Conservation (phyloP, 257 asterid genomes). For the Lithospermum erythrorhizon region DNA sequence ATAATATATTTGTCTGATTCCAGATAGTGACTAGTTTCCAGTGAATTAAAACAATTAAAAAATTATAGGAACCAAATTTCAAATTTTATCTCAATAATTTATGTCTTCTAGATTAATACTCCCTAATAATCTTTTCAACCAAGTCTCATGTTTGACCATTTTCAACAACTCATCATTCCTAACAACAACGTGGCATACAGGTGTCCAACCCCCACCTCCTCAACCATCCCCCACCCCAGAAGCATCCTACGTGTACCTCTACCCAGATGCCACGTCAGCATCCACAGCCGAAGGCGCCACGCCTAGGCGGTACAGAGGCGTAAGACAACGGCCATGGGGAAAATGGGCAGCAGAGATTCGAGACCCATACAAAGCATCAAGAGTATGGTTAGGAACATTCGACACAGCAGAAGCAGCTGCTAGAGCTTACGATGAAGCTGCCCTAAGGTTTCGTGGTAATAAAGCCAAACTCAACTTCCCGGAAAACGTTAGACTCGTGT, state of each 20-base stretch:
- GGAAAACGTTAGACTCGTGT: conserved; percentile 27
- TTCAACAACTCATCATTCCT: not conserved
- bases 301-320: conserved; percentile 37
- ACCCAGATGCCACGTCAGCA: not conserved
- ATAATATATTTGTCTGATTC: too few species aligned
- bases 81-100: too few species aligned
- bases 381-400: conserved; percentile 58
- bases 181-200: conserved; percentile 1
- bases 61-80: too few species aligned
- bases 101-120: too few species aligned
- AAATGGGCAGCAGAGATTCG: conserved; percentile 59
- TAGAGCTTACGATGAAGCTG: conserved; percentile 46
- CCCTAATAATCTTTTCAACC: not conserved
- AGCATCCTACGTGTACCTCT: conserved; percentile 24
- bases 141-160: not conserved
- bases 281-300: conserved; percentile 6
- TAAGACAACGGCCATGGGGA: conserved; percentile 52
- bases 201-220: conserved; percentile 13
- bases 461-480: conserved; percentile 61
- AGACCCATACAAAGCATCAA: conserved; percentile 40
- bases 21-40: too few species aligned
- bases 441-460: conserved; percentile 38
- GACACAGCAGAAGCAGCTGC: conserved; percentile 46
- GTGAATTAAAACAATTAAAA: too few species aligned
- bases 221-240: conserved; percentile 21